Evolutionary conservation across 805 yeast species (phyloP), one percentile per base, ranked within the genome.

Genomic region (Yamadazyma akitaensis): DNA sequence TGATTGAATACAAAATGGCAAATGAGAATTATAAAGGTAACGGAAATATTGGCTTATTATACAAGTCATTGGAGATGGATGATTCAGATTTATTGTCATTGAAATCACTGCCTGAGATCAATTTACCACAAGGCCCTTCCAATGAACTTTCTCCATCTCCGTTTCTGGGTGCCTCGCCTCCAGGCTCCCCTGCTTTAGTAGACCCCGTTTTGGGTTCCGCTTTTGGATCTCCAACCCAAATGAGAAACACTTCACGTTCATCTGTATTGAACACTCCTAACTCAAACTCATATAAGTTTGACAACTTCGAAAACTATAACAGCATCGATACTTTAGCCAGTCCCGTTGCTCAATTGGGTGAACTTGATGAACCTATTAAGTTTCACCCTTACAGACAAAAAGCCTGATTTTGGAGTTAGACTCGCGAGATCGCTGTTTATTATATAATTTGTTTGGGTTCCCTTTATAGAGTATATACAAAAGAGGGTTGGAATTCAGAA

Each of bases 41-140:
- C 34, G 77, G 76, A 6, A 63, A 68, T 49, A 65, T 72, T 38
- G 42, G 55, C 17, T 57, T 60, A 26, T 64, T 71, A 44, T 68
- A 63, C 50, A 59, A 58, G 35, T 42, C 50, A 1, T 47, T 52
- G 32, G 53, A 52, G 37, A 40, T 52, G 33, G 53, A 52, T 34
- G 51, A 48, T 30, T 36, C 40, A 2, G 56, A 52, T 37, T 35
- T 52, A 11, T 35, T 48, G 25, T 50, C 53, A 5, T 44, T 52
- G n/a, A 45, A 44, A 32, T 50, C 53, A 5, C 17, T 18, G 5
- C 55, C 55, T 4, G 46, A 45, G 5, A 45, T 52, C 16, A 44
- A 40, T 17, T 47, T 52, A 16, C 53, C 55, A n/a, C 48, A 47
- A n/a, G 40, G 37, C 24, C 41, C 46, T 3, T 37, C 2, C 30